Evolutionary conservation across 2,329 filamentous ascomycete species (phyloP), one percentile per base, ranked within the genome.

Genomic region (Ceratocystiopsis minuta): DNA sequence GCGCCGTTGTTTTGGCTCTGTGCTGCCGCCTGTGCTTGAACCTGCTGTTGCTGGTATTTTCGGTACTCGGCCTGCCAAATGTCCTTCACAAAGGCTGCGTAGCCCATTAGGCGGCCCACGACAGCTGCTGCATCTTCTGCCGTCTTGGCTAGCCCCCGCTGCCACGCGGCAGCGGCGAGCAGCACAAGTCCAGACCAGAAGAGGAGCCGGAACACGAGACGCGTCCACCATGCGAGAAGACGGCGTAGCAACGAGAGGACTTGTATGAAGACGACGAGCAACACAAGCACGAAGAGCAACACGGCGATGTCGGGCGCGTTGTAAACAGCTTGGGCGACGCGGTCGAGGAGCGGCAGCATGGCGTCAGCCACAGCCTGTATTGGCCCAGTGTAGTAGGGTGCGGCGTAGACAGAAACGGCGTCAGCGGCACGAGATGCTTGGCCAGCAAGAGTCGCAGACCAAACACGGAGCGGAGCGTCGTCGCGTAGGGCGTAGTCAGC

Each of bases 171-270:
- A 16, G 75, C 62, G 0, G 65, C 65, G 0, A 75, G 36, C 0
- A 66, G 64, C 5, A 67, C 60, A 3, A 87, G 50, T 2, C 62
- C 56, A 1, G 68, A 69, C 74, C 76, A 90, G 48, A 85, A 74
- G 2, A 71, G 56, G 36, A 85, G 50, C 18, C 70, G 62, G 48
- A 83, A 57, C 12, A 67, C 66, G 43, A 93, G 54, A n/a, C 70
- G 64, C 41, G 85, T 72, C 75, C 84, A 85, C 63, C 78, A 92
- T 54, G 85, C 63, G 44, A 93, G 66, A 16, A 84, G 61, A 46
- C 83, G 72, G 46, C 77, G 75, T 16, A 85, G 63, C 62, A 80
- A 79, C 48, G 78, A 61, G 36, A 90, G 64, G 43, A 87, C 56
- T 54, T 85, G 65, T 40, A 88, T 58, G 43, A 76, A 60, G 28